phyloP scores from a whole-genome alignment of 2,329 filamentous ascomycete species.

The Neofusicoccum kwambonambiense region DNA sequence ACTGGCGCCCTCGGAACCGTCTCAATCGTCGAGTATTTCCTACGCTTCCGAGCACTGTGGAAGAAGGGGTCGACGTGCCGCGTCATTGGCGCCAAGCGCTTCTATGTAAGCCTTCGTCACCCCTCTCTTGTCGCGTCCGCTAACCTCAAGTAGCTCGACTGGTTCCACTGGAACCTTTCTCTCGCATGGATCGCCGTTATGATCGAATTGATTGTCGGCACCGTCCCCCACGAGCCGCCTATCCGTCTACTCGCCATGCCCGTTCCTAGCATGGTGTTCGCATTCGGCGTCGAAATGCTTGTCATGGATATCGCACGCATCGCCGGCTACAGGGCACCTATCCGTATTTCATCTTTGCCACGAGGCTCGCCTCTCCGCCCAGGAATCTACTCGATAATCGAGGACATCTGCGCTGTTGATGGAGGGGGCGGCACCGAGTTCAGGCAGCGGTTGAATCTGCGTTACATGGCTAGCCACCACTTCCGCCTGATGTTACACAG shows the following conservation, averaged over 20 bases:
- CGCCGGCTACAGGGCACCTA: slow-evolving; percentile 46
- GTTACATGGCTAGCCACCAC: slow-evolving; percentile 54
- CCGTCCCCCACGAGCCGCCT: slow-evolving; percentile 47
- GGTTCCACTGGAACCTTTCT: slow-evolving; percentile 59
- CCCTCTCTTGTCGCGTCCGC: slow-evolving; percentile 3
- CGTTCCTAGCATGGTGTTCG: slow-evolving; percentile 51
- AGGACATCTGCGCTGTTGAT: slow-evolving; percentile 55
- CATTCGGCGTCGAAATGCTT: slow-evolving; percentile 52
- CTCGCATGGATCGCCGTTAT: slow-evolving; percentile 57
- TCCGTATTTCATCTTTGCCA: slow-evolving; percentile 54
- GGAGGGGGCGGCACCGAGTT: slow-evolving; percentile 54
- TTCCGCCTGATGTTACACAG: slow-evolving; percentile 55
- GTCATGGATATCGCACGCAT: slow-evolving; percentile 50
- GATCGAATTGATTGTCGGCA: slow-evolving; percentile 56
- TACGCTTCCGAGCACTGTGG: slow-evolving; percentile 51
- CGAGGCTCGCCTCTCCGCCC: slow-evolving; percentile 52
- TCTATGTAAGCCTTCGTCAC: slow-evolving; percentile 32
- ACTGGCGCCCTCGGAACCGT: slow-evolving; percentile 54
- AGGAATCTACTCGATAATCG: slow-evolving; percentile 55
- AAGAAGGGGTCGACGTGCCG: slow-evolving; percentile 53
- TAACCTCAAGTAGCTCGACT: slow-evolving; percentile 47
- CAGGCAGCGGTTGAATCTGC: slow-evolving; percentile 50
- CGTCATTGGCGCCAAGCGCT: slow-evolving; percentile 48
- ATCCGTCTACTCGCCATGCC: slow-evolving; percentile 56
- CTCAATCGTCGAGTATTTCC: slow-evolving; percentile 55